Conservation (phyloP, 2,329 filamentous ascomycete genomes). For the Lomentospora prolificans region DNA sequence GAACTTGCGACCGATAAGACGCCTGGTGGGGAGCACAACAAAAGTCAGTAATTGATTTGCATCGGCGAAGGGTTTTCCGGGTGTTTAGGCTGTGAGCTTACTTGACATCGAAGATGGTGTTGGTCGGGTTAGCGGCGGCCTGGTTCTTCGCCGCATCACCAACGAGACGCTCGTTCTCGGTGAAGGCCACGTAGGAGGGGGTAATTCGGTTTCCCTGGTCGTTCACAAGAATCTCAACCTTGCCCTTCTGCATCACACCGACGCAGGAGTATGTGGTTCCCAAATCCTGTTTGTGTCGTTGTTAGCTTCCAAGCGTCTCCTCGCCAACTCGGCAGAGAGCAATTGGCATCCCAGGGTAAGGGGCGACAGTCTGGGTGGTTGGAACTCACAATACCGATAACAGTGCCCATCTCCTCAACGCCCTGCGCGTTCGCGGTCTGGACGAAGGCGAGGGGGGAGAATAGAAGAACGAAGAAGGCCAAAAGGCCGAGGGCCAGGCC, state of each 20-base stretch:
- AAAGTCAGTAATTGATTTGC: slow-evolving; percentile 14
- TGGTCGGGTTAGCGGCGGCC: slow-evolving; percentile 66
- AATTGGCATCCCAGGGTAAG: too few relatives aligned
- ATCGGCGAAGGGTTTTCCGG: too few relatives aligned
- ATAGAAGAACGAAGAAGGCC: slow-evolving; percentile 84
- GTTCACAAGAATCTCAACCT: slow-evolving; percentile 92
- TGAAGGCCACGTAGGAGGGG: slow-evolving; percentile 91
- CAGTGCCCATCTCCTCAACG: slow-evolving; percentile 71
- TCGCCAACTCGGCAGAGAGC: not conserved
- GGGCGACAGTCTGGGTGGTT: too few relatives aligned
- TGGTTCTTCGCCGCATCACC: slow-evolving; percentile 98
- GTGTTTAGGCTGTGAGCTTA: too few relatives aligned
- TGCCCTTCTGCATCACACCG: slow-evolving; percentile 91
- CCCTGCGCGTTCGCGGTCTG: slow-evolving; percentile 66
- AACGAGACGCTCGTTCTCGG: slow-evolving; percentile 91
- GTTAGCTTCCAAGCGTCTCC: slow-evolving; percentile 14
- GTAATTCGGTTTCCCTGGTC: slow-evolving; percentile 96
- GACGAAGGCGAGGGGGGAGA: slow-evolving; percentile 79
- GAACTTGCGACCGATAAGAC: slow-evolving; percentile 77
- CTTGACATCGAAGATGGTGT: slow-evolving; percentile 78
- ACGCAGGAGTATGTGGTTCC: slow-evolving; percentile 86
- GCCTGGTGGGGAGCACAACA: slow-evolving; percentile 44
- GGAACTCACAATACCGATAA: slow-evolving; percentile 74
- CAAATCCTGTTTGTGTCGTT: slow-evolving; percentile 47
- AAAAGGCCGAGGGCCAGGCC: slow-evolving; percentile 77